phyloP scores from a whole-genome alignment of 139 green algal genomes.

The Chlorella sp. region DNA sequence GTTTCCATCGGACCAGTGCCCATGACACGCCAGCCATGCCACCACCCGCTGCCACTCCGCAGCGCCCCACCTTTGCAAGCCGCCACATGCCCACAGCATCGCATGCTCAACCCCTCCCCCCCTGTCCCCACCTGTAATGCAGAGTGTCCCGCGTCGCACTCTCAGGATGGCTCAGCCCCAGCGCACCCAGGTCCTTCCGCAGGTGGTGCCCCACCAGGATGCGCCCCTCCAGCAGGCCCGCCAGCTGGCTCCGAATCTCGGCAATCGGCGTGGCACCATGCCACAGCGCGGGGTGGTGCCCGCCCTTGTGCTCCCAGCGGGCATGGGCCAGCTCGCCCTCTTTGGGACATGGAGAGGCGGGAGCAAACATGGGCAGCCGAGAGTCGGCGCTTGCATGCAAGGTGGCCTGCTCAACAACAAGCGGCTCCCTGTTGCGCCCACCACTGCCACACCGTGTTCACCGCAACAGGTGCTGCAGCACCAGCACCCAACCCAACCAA shows the following conservation, averaged over 20 bases:
- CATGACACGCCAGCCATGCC: no score
- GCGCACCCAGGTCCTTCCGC: constrained; percentile 39
- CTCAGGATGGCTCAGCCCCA: constrained; percentile 29
- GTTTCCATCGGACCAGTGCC: no score
- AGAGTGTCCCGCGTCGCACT: constrained; percentile 21
- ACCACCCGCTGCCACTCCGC: no score
- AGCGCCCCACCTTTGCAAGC: no score
- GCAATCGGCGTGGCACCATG: background rate
- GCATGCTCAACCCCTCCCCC: no score
- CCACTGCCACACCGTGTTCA: no score
- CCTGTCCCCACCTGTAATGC: constrained; percentile 10
- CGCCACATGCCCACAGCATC: no score
- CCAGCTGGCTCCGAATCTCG: constrained; percentile 13
- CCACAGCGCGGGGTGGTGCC: constrained; percentile 19
- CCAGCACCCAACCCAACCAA: no score
- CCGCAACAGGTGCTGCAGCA: no score
- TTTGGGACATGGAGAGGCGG: background rate
- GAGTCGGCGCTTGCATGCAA: no score
- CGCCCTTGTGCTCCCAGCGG: constrained; percentile 22
- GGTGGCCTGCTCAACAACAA: no score
- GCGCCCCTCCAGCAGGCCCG: background rate
- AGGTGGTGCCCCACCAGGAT: constrained; percentile 51
- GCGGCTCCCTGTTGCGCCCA: no score
- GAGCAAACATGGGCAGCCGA: background rate
- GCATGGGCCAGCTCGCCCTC: background rate